phyloP scores from a whole-genome alignment of 768 basidiomycete genomes.

The Phanerochaete carnosa region DNA sequence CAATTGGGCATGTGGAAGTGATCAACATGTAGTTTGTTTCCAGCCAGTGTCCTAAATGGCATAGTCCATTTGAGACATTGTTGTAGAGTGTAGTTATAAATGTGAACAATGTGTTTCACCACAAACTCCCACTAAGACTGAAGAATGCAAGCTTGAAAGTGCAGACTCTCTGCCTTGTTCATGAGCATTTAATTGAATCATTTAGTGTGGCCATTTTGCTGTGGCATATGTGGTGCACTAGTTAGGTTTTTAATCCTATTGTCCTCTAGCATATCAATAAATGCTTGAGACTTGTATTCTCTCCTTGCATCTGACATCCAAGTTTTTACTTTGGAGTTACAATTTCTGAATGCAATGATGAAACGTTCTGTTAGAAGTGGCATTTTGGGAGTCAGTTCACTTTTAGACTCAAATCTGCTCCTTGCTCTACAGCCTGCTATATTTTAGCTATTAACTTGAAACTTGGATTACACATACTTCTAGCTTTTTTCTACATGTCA shows the following conservation, averaged over 20 bases:
- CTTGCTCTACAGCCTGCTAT: too few relatives aligned
- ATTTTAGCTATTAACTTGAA: too few relatives aligned
- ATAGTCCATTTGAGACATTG: neutral
- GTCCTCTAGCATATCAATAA: neutral
- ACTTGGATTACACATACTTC: too few relatives aligned
- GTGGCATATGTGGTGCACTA: neutral
- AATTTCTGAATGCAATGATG: too few relatives aligned
- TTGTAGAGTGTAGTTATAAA: neutral
- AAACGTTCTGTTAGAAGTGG: too few relatives aligned
- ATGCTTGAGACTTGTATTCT: neutral
- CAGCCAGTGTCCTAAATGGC: neutral
- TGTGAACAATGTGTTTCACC: neutral
- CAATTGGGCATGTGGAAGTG: neutral
- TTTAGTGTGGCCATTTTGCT: neutral
- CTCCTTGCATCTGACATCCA: neutral
- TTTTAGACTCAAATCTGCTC: too few relatives aligned
- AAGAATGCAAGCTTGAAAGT: conserved; percentile 24
- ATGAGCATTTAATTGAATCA: conserved; percentile 27
- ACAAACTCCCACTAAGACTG: conserved; percentile 12
- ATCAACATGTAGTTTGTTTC: neutral
- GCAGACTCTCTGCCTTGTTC: conserved; percentile 31
- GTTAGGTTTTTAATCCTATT: neutral
- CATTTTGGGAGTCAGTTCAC: too few relatives aligned
- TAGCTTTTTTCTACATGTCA: too few relatives aligned
- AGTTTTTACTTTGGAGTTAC: too few relatives aligned